These are phyloP conservation scores for Daldinia vernicosa DNA, from an alignment of 495 filamentous ascomycete genomes.

Conservation along the genomic window DNA sequence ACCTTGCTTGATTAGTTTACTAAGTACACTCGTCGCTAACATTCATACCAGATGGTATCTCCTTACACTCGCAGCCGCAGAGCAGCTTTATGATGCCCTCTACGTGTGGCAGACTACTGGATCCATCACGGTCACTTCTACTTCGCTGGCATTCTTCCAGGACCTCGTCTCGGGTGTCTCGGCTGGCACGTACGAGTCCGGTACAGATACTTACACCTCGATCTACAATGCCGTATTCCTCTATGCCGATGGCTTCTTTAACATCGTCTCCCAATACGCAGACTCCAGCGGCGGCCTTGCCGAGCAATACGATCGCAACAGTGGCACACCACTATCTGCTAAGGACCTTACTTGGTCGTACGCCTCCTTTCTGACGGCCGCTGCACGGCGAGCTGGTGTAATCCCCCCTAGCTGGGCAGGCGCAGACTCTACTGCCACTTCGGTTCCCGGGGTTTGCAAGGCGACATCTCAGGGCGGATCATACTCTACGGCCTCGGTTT, in stretches of 20 bases:
- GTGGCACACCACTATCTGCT: constrained; percentile 64
- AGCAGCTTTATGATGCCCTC: constrained; percentile 71
- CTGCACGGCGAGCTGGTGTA: constrained; percentile 56
- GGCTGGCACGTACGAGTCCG: constrained; percentile 60
- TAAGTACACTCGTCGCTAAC: constrained; percentile 10
- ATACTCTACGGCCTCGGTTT: constrained; percentile 65
- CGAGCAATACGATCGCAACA: constrained; percentile 67
- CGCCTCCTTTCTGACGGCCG: constrained; percentile 68
- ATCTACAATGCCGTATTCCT: constrained; percentile 63
- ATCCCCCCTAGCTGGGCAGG: constrained; percentile 65
- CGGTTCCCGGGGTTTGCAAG: constrained; percentile 63
- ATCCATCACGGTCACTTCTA: constrained; percentile 61
- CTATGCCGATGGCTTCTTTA: constrained; percentile 73
- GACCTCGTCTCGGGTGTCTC: constrained; percentile 58
- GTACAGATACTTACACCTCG: constrained; percentile 57
- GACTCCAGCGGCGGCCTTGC: constrained; percentile 62
- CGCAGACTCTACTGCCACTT: constrained; percentile 50
- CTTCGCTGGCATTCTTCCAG: constrained; percentile 67
- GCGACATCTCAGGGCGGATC: constrained; percentile 63
- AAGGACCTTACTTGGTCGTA: constrained; percentile 74
- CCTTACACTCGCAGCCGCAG: constrained; percentile 69
- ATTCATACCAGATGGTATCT: constrained; percentile 62
- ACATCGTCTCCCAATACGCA: constrained; percentile 60
- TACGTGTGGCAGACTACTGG: constrained; percentile 66
- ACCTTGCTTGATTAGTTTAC: neutral